Base-by-base conservation (phyloP, 331 rosid genomes). In the Acacia pycnantha region DNA sequence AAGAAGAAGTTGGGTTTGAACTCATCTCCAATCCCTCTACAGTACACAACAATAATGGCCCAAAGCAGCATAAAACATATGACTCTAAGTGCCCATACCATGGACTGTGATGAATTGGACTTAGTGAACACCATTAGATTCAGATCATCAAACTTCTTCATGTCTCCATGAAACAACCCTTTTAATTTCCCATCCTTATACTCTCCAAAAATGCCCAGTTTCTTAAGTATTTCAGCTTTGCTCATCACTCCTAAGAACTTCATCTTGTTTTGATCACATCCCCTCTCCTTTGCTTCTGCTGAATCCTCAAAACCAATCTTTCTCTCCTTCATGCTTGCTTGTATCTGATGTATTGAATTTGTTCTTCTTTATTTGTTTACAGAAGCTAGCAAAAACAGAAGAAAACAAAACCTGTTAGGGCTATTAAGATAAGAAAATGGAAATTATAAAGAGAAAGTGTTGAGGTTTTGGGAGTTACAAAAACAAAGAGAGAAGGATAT, bases 201-300 rank as follows among this genome's bases (percentile, higher is more conserved):
- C 43, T 79, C 81, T 76, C 82, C 12, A 31, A 35, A 43, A 48
- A 22, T 43, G 14, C 68, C 46, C 77, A 82, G 73, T 76, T 69
- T 74, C 83, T 76, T 79, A 67, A 82, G 48, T 18, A 82, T 31
- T 48, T 84, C 83, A 47, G 78, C 76, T 73, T 76, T 79, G 53
- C 19, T 22, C n/a, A 82, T 29, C 13, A 56, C 73, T 59, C 67
- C 75, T 1, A 53, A 35, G 8, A 44, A 37, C n/a, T 54, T 79
- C 65, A 41, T 48, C 54, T 78, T 81, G 41, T 33, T 33, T 6
- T n/a, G 64, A 56, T 67, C 18, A 29, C 65, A 21, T 16, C 86
- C 74, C 76, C 70, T 84, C 51, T 51, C 70, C 15, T 22, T 19
- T 5, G 11, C 43, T 26, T 76, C 86, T 14, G 74, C 86, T 19